A percentile compares a stretch with the other conserved stretches of the same genome.
Conservation (phyloP, 1,284 basidiomycete species). For the Tranzscheliella williamsii region DNA sequence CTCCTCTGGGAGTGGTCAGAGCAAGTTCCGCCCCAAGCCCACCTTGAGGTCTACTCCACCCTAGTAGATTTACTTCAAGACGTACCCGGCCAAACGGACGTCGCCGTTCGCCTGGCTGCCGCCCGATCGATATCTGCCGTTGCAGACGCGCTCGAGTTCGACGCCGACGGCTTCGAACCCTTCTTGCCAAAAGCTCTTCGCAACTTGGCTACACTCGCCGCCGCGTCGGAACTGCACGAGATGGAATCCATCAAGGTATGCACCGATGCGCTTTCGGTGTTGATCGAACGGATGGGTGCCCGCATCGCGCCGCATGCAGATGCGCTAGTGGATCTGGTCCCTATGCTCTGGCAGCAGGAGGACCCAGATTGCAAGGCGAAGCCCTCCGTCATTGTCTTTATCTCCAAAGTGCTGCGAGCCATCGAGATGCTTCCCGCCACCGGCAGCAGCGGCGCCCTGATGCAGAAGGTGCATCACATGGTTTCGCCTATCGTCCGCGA, state of each 20-base stretch:
- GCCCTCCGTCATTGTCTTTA: constrained; percentile 54
- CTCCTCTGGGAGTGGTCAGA: constrained; percentile 58
- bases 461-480: constrained; percentile 45
- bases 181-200: constrained; percentile 46
- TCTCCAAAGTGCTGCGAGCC: constrained; percentile 51
- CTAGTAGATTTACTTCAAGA: constrained; percentile 48
- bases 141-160: constrained; percentile 56
- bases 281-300: constrained; percentile 56
- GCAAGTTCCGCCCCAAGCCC: constrained; percentile 32
- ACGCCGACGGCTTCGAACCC: constrained; percentile 50
- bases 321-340: constrained; percentile 46
- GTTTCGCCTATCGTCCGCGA: constrained; percentile 51
- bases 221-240: constrained; percentile 46
- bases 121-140: constrained; percentile 50
- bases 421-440: constrained; percentile 38
- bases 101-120: constrained; percentile 53
- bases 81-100: constrained; percentile 43
- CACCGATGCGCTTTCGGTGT: constrained; percentile 50
- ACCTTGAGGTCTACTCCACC: constrained; percentile 41
- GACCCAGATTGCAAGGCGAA: constrained; percentile 52
- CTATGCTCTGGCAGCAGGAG: constrained; percentile 51
- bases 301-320: constrained; percentile 48
- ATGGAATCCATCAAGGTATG: constrained; percentile 55
- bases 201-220: constrained; percentile 44
- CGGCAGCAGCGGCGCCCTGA: constrained; percentile 23